phyloP scores from a whole-genome alignment of 169 alveolate genomes.

The Eimeria praecox region DNA sequence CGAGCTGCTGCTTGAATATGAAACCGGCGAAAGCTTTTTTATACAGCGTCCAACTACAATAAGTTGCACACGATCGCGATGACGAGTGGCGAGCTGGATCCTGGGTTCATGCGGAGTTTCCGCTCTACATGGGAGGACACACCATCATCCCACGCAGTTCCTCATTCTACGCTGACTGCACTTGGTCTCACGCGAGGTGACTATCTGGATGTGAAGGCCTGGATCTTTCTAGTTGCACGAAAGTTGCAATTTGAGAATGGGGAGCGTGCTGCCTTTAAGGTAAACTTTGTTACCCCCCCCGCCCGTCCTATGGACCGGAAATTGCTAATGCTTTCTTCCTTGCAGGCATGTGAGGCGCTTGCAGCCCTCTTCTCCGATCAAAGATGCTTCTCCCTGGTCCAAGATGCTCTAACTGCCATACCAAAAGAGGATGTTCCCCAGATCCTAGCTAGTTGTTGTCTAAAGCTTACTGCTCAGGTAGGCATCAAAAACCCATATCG shows the following conservation, averaged over 20 bases:
- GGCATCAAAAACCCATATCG: neutral
- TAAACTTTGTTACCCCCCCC: neutral
- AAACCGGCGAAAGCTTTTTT: neutral
- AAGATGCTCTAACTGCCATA: constrained; percentile 10
- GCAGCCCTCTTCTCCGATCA: constrained; percentile 61
- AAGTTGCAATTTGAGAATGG: constrained; percentile 68
- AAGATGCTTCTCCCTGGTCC: constrained; percentile 62
- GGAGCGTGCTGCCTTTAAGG: constrained; percentile 76
- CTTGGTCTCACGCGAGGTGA: constrained; percentile 69
- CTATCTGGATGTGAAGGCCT: constrained; percentile 64
- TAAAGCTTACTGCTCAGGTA: constrained; percentile 78
- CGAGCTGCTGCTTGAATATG: constrained; percentile 32
- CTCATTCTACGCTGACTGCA: constrained; percentile 19
- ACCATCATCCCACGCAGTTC: constrained; percentile 68
- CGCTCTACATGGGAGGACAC: constrained; percentile 73
- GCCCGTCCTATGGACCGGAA: neutral
- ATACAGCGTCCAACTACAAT: neutral
- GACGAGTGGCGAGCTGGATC: constrained; percentile 62
- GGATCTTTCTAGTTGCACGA: constrained; percentile 74
- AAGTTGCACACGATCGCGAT: constrained; percentile 24
- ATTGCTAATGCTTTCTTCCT: neutral
- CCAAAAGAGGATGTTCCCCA: constrained; percentile 70
- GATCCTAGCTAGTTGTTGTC: constrained; percentile 65
- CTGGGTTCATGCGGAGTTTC: constrained; percentile 43
- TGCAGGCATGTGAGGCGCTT: constrained; percentile 71